Percentiles rank a stretch among this genome's conserved stretches.
These are phyloP conservation scores for Monoraphidium neglectum DNA, from an alignment of 139 green algal genomes.

Conservation along the genomic window DNA sequence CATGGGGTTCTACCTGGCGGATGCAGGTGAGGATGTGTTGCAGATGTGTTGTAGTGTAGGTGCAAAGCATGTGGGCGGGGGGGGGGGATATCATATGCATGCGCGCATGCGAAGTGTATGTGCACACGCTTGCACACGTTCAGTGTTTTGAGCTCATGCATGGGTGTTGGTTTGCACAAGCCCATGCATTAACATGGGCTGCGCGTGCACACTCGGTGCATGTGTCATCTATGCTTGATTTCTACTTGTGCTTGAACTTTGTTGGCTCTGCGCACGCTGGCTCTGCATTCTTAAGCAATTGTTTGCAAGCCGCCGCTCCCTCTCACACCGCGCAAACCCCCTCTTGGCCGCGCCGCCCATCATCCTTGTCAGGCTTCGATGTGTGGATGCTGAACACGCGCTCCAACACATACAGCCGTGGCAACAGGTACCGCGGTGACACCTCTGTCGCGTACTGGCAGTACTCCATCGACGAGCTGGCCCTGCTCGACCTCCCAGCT, in stretches of 20 bases:
- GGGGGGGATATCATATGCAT: no score
- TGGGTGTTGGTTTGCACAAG: no score
- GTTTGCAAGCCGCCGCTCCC: neutral
- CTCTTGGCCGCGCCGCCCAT: no score
- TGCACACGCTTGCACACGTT: no score
- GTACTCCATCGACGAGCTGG: constrained; percentile 45
- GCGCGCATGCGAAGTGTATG: no score
- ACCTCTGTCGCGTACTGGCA: constrained; percentile 23
- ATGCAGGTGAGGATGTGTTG: constrained; percentile 54
- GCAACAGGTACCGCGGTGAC: constrained; percentile 27
- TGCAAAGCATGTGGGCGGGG: no score
- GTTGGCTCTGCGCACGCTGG: neutral
- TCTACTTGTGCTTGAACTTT: neutral
- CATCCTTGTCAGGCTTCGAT: constrained; percentile 58
- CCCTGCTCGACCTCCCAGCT: constrained; percentile 67
- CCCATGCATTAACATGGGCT: no score
- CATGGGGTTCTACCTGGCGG: constrained; percentile 81
- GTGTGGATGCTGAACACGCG: constrained; percentile 66
- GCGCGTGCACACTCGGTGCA: no score
- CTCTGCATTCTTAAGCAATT: neutral
- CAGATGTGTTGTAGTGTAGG: no score
- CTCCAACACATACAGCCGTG: constrained; percentile 55
- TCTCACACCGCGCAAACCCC: neutral
- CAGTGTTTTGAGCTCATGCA: no score
- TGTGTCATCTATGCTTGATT: no score